A percentile compares a stretch with the other conserved stretches of the same genome.
phyloP scores from a whole-genome alignment of 495 filamentous ascomycete species.

The Ramalina peruviana region DNA sequence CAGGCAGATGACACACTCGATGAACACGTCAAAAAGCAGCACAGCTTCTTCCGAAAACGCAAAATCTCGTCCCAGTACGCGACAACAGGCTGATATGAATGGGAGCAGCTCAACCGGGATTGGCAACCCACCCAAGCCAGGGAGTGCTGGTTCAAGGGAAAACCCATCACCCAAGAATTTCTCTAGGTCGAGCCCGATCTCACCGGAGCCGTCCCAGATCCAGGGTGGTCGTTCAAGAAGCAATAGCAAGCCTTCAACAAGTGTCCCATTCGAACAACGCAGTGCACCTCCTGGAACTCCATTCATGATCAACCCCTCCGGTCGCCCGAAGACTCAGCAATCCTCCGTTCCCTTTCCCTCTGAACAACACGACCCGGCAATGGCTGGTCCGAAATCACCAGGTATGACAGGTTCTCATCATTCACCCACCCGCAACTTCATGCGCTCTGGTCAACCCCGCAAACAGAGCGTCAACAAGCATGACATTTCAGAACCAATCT shows the following conservation, averaged over 20 bases:
- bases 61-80: neutral
- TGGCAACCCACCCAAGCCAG: too few relatives aligned
- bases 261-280: constrained; percentile 30
- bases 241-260: constrained; percentile 32
- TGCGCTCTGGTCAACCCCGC: neutral
- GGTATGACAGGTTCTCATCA: neutral
- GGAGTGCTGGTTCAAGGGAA: too few relatives aligned
- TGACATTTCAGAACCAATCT: constrained; percentile 72
- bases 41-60: constrained; percentile 7
- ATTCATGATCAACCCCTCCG: constrained; percentile 31
- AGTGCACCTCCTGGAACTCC: constrained; percentile 20
- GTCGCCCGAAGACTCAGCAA: constrained; percentile 34
- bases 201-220: too few relatives aligned
- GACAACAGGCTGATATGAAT: too few relatives aligned
- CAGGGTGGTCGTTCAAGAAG: constrained; percentile 27
- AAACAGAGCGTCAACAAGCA: constrained; percentile 60
- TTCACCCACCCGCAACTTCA: neutral
- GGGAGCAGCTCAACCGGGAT: too few relatives aligned
- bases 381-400: neutral
- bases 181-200: too few relatives aligned
- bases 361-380: neutral
- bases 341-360: neutral
- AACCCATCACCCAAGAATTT: too few relatives aligned
- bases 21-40: constrained; percentile 9
- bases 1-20: neutral